Base-by-base conservation (phyloP, 129 eudicot species). In the Saussurea involucrata region DNA sequence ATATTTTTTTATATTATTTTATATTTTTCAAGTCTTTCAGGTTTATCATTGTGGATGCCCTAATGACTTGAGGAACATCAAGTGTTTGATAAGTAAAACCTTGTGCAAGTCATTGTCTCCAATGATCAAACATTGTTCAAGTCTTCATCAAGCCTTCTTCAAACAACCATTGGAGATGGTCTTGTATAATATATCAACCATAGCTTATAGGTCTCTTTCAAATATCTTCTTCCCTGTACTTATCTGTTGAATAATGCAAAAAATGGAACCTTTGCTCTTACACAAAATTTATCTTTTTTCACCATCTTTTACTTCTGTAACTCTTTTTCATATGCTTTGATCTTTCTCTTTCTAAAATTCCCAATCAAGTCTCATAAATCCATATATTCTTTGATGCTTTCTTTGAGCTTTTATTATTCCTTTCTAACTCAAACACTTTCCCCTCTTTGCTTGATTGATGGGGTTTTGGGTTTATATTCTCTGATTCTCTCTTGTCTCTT, bases 341-440 rank as follows among this genome's bases (percentile, higher is more conserved):
- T 57, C 13, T 31, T 29, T 53, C 11, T 34, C 21, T 72, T 53
- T 72, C 78, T 15, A 46, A 29, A 34, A 60, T 18, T 36, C 40
- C 70, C 6, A 34, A 25, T 57, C 17, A 66, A 28, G 70, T 66
- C 70, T 66, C 44, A 28, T 46, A n/a, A 12, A 40, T 21, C 37
- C 18, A 25, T 71, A 75, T 22, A 78, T 25, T 24, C 36, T 24
- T 74, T 68, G 65, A 74, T 68, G 65, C 71, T 74, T 84, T 81
- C 81, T 27, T 83, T 66, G 6, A 37, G 28, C 20, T 32, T 68
- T 49, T 12, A 75, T 68, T 69, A 81, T 44, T 81, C 80, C 3
- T 33, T 73, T 81, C 81, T 25, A 64, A 68, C 77, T 11, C 65
- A 76, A 75, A 25, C 70, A 75, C 18, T 68, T 42, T 77, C 44